These are phyloP conservation scores for Ogataea dorogensis DNA, from an alignment of 805 yeast genomes.

Conservation along the genomic window DNA sequence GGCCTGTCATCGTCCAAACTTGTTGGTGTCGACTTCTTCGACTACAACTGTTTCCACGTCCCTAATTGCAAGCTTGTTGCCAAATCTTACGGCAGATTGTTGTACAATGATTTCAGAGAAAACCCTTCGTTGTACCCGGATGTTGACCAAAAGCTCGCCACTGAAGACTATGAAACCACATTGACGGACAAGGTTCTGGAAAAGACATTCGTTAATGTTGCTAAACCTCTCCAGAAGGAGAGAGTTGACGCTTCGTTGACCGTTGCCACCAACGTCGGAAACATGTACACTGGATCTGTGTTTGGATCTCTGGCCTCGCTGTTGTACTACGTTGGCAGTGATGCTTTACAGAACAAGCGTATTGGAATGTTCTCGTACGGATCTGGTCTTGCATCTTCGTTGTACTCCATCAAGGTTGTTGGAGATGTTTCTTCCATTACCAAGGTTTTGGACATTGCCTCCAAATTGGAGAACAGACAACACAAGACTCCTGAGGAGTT, in stretches of 20 bases:
- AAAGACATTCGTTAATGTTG: conserved; percentile 75
- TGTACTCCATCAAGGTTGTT: conserved; percentile 73
- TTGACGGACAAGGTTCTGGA: conserved; percentile 78
- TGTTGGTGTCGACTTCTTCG: conserved; percentile 75
- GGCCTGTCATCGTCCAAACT: conserved; percentile 47
- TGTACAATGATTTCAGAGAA: conserved; percentile 81
- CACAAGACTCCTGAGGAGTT: conserved; percentile 74
- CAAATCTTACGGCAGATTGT: conserved; percentile 88
- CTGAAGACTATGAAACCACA: conserved; percentile 69
- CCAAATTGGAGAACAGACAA: conserved; percentile 64
- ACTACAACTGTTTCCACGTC: conserved; percentile 94
- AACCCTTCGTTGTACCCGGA: conserved; percentile 62
- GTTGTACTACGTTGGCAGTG: conserved; percentile 71
- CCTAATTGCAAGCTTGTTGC: conserved; percentile 95
- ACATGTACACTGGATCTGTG: conserved; percentile 94
- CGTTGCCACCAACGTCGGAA: conserved; percentile 96
- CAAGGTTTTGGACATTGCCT: conserved; percentile 62
- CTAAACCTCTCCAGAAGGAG: conserved; percentile 64
- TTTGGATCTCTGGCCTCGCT: conserved; percentile 85
- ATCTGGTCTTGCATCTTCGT: conserved; percentile 92
- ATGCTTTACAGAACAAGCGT: conserved; percentile 75
- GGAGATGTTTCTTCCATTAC: conserved; percentile 77
- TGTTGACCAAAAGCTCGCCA: conserved; percentile 51
- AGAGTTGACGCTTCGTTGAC: conserved; percentile 77
- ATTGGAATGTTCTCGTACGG: conserved; percentile 95